phyloP scores from a whole-genome alignment of 495 filamentous ascomycete genomes.

The Venustampulla echinocandica region DNA sequence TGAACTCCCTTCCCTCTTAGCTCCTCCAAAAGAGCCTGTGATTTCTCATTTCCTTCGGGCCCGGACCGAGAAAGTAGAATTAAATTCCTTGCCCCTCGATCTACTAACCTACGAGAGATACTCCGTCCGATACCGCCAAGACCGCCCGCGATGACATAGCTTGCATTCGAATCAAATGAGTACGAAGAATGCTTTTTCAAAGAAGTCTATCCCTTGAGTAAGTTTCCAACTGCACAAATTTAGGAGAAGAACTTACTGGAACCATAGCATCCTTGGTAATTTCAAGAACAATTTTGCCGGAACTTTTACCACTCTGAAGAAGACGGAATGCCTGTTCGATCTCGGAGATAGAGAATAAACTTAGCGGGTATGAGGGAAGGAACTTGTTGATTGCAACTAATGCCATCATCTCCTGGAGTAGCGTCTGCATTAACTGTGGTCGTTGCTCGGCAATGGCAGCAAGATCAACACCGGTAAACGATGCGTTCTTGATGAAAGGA shows the following conservation, averaged over 20 bases:
- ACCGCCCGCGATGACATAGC: conserved; percentile 51
- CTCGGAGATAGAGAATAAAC: conserved; percentile 30
- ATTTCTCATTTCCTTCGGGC: conserved; percentile 13
- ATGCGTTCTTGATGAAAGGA: conserved; percentile 25
- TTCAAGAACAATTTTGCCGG: conserved; percentile 49
- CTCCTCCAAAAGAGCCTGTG: conserved; percentile 18
- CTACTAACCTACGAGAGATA: conserved; percentile 40
- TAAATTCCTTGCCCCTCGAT: conserved; percentile 46
- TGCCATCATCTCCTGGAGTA: conserved; percentile 14
- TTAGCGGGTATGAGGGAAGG: conserved; percentile 23
- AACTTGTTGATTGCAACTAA: conserved; percentile 18
- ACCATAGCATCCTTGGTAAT: conserved; percentile 22
- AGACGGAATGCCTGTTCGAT: conserved; percentile 38
- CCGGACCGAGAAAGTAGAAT: conserved; percentile 49
- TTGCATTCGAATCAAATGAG: conserved; percentile 10
- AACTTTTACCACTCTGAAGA: conserved; percentile 42
- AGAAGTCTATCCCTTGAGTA: neutral
- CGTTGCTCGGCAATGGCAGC: neutral
- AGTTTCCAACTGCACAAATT: neutral
- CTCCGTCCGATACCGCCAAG: conserved; percentile 43
- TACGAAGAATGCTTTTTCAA: conserved; percentile 11
- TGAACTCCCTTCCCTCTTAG: conserved; percentile 11
- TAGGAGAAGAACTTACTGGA: conserved; percentile 13
- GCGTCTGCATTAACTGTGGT: neutral
- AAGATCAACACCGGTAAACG: conserved; percentile 8